Conservation (phyloP, 257 asterid genomes). For the Jasminum sambac region DNA sequence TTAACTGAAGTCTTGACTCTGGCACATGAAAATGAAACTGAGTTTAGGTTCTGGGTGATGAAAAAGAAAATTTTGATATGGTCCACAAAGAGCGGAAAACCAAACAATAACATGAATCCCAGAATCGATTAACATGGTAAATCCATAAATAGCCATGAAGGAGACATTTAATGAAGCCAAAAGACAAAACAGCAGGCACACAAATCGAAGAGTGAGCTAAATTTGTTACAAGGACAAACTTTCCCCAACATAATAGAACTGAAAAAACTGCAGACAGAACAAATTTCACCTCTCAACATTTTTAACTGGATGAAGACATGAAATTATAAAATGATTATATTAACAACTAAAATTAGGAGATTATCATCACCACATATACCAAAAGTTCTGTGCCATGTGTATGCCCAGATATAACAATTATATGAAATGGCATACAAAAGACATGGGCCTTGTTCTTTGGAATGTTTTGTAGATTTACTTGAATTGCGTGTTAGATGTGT, state of each 20-base stretch:
- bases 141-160: constrained; percentile 7
- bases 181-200: background rate
- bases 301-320: constrained; percentile 9
- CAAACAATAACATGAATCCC: constrained; percentile 1
- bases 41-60: background rate
- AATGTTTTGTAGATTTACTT: too few species aligned
- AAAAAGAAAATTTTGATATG: background rate
- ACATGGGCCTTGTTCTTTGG: too few species aligned
- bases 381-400: background rate
- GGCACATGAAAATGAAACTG: constrained; percentile 10
- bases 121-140: constrained; percentile 1
- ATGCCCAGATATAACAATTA: background rate
- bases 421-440: background rate
- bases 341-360: background rate
- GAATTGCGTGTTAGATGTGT: too few species aligned
- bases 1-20: constrained; percentile 38
- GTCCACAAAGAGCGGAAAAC: constrained; percentile 12
- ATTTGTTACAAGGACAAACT: constrained; percentile 14
- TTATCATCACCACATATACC: background rate
- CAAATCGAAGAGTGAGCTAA: constrained; percentile 14
- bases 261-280: background rate
- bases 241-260: background rate
- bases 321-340: constrained; percentile 2
- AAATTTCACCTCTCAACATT: constrained; percentile 23
- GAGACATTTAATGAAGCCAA: background rate